Evolutionary conservation across 2,329 filamentous ascomycete species (phyloP), one percentile per base, ranked within the genome.

Genomic region (Eutypella sp.): DNA sequence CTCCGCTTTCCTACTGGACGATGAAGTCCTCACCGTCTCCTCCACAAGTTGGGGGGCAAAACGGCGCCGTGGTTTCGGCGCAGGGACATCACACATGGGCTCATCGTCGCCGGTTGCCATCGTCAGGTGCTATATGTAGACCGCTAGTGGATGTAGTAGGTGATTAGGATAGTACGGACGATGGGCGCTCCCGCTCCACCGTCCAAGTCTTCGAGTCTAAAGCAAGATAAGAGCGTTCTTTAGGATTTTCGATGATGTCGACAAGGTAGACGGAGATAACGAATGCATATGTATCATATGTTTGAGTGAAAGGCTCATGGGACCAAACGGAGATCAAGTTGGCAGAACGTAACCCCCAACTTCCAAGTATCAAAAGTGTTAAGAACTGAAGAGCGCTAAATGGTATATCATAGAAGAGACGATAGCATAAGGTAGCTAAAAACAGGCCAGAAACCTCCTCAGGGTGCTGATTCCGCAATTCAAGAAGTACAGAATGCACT

Each of bases 31-130:
- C 25, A 53, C 53, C 29, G 59, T 61, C 43, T 63, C 59, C 43
- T 65, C 62, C 31, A 65, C 55, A n/a, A 65, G 57, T 46, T 65
- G 62, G 37, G 62, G 62, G 42, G 54, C 60, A 41, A 64, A 64
- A 42, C 57, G 58, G 43, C 59, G 58, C 40, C 56, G 61, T 33
- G 59, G 56, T 42, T 63, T 64, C n/a, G 57, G 34, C 33, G 46
- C 49, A 25, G 55, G 46, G 45, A 47, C 50, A 51, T 59, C 58
- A 46, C 41, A 47, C 57, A 62, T 59, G 37, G 54, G 51, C 52
- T 55, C 56, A 45, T 59, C 57, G 40, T 51, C 55, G 42, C 46
- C 54, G 42, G 44, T 53, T 33, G 55, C 51, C 57, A 61, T 60
- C 40, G 50, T 52, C 44, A 42, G 36, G 47, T 38, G n/a, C 24